phyloP scores from a whole-genome alignment of 1,284 basidiomycete genomes.

The Malassezia obtusa region DNA sequence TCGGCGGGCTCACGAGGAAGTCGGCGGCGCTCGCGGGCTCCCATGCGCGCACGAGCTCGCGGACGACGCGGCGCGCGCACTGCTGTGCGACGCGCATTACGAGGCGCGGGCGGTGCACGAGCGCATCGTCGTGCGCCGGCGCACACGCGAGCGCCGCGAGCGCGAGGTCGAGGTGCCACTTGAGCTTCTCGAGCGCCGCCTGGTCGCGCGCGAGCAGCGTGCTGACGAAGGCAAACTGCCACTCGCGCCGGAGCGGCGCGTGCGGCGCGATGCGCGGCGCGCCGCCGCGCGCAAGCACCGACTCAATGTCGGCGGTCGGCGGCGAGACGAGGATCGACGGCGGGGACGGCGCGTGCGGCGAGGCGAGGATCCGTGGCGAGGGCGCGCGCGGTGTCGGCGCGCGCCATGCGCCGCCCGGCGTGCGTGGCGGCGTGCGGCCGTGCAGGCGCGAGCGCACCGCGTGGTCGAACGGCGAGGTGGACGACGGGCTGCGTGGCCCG shows the following conservation, averaged over 20 bases:
- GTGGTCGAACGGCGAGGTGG: constrained; percentile 5
- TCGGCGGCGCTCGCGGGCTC: constrained; percentile 1
- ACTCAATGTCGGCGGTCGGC: constrained; percentile 7
- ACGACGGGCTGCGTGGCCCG: constrained; percentile 12
- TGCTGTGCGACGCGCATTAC: not conserved
- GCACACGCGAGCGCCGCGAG: constrained; percentile 7
- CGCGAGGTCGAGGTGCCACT: constrained; percentile 11
- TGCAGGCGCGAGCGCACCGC: constrained; percentile 1
- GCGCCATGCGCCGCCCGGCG: constrained; percentile 8
- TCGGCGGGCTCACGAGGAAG: constrained; percentile 8
- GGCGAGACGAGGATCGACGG: constrained; percentile 13
- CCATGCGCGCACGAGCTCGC: constrained; percentile 9
- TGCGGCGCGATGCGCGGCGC: not conserved
- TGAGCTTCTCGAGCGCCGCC: constrained; percentile 9
- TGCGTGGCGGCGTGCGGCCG: constrained; percentile 5
- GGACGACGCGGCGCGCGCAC: not conserved
- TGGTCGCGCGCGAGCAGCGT: constrained; percentile 15
- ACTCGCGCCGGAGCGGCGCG: not conserved
- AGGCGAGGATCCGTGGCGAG: too few relatives aligned
- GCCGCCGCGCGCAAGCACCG: not conserved
- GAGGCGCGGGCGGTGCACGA: not conserved
- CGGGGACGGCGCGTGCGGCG: not conserved
- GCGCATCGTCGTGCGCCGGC: not conserved
- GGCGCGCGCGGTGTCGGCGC: not conserved
- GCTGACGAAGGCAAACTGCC: constrained; percentile 11